Base-by-base conservation (phyloP, 176 grass and related monocot species). In the Cocos nucifera region DNA sequence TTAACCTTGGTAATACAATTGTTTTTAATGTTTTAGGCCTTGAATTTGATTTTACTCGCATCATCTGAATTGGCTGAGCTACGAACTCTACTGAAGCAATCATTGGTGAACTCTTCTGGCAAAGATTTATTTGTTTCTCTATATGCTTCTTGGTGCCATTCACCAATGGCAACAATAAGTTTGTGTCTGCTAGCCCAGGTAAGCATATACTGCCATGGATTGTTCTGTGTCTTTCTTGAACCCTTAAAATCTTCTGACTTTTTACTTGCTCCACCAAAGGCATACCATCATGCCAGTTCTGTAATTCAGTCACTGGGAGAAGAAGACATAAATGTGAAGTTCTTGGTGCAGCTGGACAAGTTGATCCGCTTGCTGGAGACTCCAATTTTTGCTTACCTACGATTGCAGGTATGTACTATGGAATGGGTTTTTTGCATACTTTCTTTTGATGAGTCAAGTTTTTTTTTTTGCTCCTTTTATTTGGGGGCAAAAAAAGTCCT, bases 1-100 rank as follows among this genome's bases (percentile, higher is more conserved):
- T 44, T 44, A 44, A 44, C 10, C 15, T 21, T 65, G 4, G 17
- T 68, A 44, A 39, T 21, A 16, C 15, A 15, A 68, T 28, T 59
- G 51, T 66, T 44, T 39, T 44, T 44, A 20, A 64, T 65, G 28
- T 50, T 62, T 81, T 39, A 98, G 94, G 94, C 94, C 56, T 73
- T 98, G 82, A 98, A 98, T 85, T 93, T 98, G 70, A 98, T 98
- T 76, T 82, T 98, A 76, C 84, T 89, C 59, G 93, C 94, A 15
- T 98, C 94, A 64, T 75, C 85, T 19, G 94, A 98, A 79, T 69
- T 98, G 73, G 84, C 73, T 19, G 88, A 63, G 70, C 73, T 98
- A 49, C 82, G 88, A 48, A 63, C 53, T 63, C 67, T 98, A 49
- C 72, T 98, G 65, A 98, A 98, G 71, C 80, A 79, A 69, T 77